Evolutionary conservation across 139 green algal species (phyloP).

Genomic region (Coccomyxa sp.): DNA sequence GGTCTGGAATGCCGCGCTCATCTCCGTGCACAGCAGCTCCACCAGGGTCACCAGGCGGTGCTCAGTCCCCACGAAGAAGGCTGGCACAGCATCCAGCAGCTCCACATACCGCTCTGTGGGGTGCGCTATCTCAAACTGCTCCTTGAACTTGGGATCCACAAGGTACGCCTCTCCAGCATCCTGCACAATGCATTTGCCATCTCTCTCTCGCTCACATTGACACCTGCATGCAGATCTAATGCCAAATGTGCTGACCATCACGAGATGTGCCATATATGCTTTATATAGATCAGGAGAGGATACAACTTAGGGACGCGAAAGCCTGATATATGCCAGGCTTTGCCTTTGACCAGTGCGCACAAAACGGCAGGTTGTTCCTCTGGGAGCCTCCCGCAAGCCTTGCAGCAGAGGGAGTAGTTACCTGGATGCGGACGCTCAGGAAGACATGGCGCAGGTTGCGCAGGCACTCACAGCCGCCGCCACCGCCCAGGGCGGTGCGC

Average conservation of each 20-base stretch:
- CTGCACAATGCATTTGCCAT: not conserved
- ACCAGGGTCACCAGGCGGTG: slow-evolving; percentile 28
- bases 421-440: slow-evolving; percentile 17
- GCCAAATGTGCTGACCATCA: too few relatives aligned
- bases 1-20: slow-evolving; percentile 35
- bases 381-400: not conserved
- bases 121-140: slow-evolving; percentile 63
- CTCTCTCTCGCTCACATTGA: not conserved
- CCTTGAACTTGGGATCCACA: slow-evolving; percentile 49
- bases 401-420: too few relatives aligned
- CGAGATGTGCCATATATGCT: too few relatives aligned
- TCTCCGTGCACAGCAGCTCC: slow-evolving; percentile 45
- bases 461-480: slow-evolving; percentile 46
- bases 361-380: not conserved
- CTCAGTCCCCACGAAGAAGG: slow-evolving; percentile 25
- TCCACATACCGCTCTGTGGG: slow-evolving; percentile 31
- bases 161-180: slow-evolving; percentile 23
- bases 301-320: too few relatives aligned
- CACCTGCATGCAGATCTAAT: not conserved
- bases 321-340: not conserved
- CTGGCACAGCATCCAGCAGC: slow-evolving; percentile 35
- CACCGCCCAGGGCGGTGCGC: slow-evolving; percentile 41
- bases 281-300: too few relatives aligned
- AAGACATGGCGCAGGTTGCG: slow-evolving; percentile 64
- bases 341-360: not conserved